Evolutionary conservation across 2,329 filamentous ascomycete species (phyloP).

Genomic region (Calonectria ilicicola): DNA sequence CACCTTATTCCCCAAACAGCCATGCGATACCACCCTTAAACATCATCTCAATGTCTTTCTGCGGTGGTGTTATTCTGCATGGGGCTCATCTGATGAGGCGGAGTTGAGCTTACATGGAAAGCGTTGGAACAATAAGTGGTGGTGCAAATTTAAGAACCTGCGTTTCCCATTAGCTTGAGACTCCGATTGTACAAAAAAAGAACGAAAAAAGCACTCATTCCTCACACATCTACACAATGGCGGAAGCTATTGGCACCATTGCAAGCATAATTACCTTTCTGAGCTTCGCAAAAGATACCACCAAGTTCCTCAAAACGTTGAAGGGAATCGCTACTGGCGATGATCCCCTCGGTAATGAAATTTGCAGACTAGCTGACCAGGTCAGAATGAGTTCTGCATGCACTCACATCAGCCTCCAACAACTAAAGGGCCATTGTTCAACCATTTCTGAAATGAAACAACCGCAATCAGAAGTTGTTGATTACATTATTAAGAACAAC

Average conservation of each 20-base stretch:
- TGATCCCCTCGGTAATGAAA: not conserved
- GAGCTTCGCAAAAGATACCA: not conserved
- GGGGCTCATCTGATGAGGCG: not conserved
- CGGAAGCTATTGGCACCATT: not conserved
- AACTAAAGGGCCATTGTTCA: not conserved
- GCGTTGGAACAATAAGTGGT: no score
- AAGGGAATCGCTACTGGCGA: not conserved
- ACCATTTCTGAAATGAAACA: not conserved
- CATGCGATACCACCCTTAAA: not conserved
- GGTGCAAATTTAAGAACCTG: not conserved
- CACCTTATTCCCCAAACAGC: not conserved
- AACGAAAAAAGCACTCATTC: not conserved
- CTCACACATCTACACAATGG: not conserved
- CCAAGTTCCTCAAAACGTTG: not conserved
- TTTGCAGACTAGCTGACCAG: not conserved
- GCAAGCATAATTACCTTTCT: not conserved
- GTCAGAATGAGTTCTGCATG: not conserved
- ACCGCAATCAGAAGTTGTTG: not conserved
- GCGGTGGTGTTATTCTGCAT: not conserved
- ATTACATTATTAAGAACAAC: not conserved
- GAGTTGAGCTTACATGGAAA: not conserved
- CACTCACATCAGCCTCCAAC: not conserved
- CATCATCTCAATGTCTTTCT: not conserved
- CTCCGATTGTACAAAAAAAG: no score
- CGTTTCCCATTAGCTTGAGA: no score